Base-by-base conservation (phyloP, 345 rosid genomes). In the Sisymbrium altissimum region DNA sequence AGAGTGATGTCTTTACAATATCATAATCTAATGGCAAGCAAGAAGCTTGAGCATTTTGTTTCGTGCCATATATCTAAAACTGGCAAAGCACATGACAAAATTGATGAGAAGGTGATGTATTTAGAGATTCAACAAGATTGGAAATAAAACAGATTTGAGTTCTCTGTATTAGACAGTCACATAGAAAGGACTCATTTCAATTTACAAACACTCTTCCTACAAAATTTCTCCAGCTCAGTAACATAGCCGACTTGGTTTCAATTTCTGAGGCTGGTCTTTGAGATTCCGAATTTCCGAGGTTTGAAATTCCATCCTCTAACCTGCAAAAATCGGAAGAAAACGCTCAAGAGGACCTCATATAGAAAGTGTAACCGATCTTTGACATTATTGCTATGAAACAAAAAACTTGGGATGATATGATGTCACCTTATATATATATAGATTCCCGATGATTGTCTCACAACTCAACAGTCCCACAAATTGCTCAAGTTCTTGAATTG, bases 391-490 rank as follows among this genome's bases (percentile, higher is more conserved):
- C 57, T 44, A 19, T 45, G 11, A 15, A 15, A 5, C 8, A 1
- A 23, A 1, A 23, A 17, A n/a, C 39, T 54, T 10, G 46, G 64
- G 64, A 41, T 68, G 64, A 40, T 39, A 6, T 55, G 45, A 60
- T 58, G 66, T 70, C 67, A 70, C 74, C 74, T 59, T 70, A 44
- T 45, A 17, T 8, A 17, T 8, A 6, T 56, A 43, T 5, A 66
- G 29, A 27, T 27, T 27, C 29, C 29, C 3, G 29, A 27, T 27
- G 29, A 3, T 27, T 2, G 25, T 17, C 44, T 48, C 57, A 48
- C 13, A 44, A 44, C 41, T 35, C 44, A 65, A 43, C 27, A 48
- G 55, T 4, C 10, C 18, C 17, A 23, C 14, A 35, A 58, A 14
- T 45, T 46, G 36, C 58, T 70, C 67, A 70, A 11, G 36, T 6